Conservation (phyloP, 495 filamentous ascomycete genomes). For the Cairneyella variabilis region DNA sequence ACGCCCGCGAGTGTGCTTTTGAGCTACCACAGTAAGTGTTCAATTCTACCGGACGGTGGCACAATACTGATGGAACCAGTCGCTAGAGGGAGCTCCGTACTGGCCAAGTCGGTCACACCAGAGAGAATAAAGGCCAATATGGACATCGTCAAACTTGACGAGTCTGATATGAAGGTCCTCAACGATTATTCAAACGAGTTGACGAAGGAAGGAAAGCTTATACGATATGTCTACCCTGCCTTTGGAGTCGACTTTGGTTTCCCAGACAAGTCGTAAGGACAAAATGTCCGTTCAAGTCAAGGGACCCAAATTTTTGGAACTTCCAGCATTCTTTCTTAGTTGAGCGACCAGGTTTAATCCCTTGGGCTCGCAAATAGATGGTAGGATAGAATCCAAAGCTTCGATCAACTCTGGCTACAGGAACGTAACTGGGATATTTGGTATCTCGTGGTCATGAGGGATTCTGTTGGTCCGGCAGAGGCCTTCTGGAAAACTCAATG, state of each 20-base stretch:
- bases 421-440: no score
- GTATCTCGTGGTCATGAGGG: no score
- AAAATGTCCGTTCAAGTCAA: background rate
- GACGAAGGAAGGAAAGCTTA: slow-evolving; percentile 54
- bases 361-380: background rate
- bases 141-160: slow-evolving; percentile 59
- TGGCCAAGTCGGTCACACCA: slow-evolving; percentile 76
- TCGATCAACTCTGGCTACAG: no score
- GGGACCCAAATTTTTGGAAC: background rate
- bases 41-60: background rate
- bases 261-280: slow-evolving; percentile 48
- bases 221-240: slow-evolving; percentile 72
- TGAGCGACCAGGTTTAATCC: background rate
- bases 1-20: slow-evolving; percentile 60
- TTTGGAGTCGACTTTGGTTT: slow-evolving; percentile 78
- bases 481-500: no score
- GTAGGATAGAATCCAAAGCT: no score
- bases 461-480: no score
- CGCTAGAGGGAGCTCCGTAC: slow-evolving; percentile 65
- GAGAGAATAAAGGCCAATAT: slow-evolving; percentile 71
- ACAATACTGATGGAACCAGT: slow-evolving; percentile 36
- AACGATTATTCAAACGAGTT: slow-evolving; percentile 39
- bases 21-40: slow-evolving; percentile 63
- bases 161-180: slow-evolving; percentile 61
- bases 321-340: background rate